A percentile compares a stretch with the other conserved stretches of the same genome.
Evolutionary conservation across 495 filamentous ascomycete genomes (phyloP).

Genomic region (Tetracladium setigerum): DNA sequence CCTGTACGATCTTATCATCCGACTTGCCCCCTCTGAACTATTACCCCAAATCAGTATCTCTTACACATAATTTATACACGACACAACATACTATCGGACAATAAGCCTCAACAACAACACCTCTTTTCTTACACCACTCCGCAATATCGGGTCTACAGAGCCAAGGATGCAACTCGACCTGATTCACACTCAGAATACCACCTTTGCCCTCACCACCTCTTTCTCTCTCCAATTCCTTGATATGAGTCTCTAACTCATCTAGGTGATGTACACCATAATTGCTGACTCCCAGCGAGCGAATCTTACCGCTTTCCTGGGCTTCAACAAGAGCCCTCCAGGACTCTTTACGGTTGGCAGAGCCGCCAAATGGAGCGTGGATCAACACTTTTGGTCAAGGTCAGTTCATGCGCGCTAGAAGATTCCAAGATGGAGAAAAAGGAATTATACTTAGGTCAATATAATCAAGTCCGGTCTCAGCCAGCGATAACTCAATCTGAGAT

Average conservation of each 20-base stretch:
- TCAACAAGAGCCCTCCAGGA: constrained; percentile 57
- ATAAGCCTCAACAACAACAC: constrained; percentile 70
- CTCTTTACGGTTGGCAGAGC: constrained; percentile 42
- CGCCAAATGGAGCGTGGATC: constrained; percentile 51
- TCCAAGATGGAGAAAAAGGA: constrained; percentile 12
- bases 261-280: constrained; percentile 63
- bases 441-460: constrained; percentile 27
- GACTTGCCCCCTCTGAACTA: constrained; percentile 45
- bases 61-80: too few relatives aligned
- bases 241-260: constrained; percentile 64
- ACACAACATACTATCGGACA: constrained; percentile 50
- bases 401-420: too few relatives aligned
- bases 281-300: constrained; percentile 53
- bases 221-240: constrained; percentile 51
- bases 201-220: constrained; percentile 50
- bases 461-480: constrained; percentile 41
- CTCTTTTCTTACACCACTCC: constrained; percentile 60
- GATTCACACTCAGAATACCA: constrained; percentile 71
- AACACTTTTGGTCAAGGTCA: constrained; percentile 50
- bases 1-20: constrained; percentile 52
- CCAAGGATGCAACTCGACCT: constrained; percentile 88
- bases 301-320: constrained; percentile 50
- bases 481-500: constrained; percentile 36
- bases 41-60: too few relatives aligned
- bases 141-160: constrained; percentile 63